Conservation (phyloP, 345 rosid genomes). For the Lepidium sativum region DNA sequence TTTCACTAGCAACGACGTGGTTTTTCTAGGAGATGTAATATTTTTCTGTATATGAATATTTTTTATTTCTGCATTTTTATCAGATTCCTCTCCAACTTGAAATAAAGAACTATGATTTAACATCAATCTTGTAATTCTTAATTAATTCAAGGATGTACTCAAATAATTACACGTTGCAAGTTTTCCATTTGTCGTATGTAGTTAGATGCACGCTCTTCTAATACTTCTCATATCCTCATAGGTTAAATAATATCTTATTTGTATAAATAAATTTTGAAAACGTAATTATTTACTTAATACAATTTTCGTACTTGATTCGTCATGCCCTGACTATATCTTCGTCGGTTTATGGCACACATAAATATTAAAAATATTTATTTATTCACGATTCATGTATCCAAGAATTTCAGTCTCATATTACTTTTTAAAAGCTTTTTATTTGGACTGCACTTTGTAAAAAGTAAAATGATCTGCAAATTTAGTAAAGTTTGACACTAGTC, state of each 20-base stretch:
- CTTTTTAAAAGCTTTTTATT: not conserved
- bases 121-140: not conserved
- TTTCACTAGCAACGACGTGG: constrained; percentile 3
- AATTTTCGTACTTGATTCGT: constrained; percentile 10
- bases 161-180: constrained; percentile 5
- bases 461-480: not conserved
- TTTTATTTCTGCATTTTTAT: not conserved
- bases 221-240: constrained; percentile 8
- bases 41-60: not conserved
- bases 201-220: constrained; percentile 25
- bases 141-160: not conserved
- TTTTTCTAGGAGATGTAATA: constrained; percentile 14
- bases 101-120: not conserved
- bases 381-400: not conserved
- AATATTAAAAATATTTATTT: not conserved
- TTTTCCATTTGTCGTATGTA: constrained; percentile 22
- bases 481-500: not conserved
- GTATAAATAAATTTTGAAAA: not conserved
- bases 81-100: constrained; percentile 8
- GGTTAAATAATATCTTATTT: not conserved
- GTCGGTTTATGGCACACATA: constrained; percentile 13
- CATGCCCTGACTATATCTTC: constrained; percentile 17
- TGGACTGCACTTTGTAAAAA: not conserved
- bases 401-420: not conserved
- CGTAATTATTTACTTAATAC: not conserved